A percentile compares a stretch with the other conserved stretches of the same genome.
These are phyloP conservation scores for Papilionanthe hybrid DNA, from an alignment of 116 monocot genomes.

Conservation along the genomic window DNA sequence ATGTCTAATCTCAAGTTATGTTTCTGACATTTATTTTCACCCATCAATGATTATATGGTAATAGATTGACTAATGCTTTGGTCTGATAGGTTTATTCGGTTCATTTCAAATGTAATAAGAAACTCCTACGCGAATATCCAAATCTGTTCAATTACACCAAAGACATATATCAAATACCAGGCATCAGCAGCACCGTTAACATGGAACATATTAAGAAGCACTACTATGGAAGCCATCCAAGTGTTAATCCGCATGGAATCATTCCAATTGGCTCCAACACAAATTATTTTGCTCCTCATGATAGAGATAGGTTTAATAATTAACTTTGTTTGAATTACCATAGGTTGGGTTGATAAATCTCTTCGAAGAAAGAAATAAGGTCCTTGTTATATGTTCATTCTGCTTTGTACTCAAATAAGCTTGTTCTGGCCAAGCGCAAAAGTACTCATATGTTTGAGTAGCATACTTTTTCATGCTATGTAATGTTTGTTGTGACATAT, in stretches of 20 bases:
- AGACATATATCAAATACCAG: conserved; percentile 66
- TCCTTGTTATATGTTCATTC: neutral
- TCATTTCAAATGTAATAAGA: conserved; percentile 90
- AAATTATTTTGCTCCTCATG: conserved; percentile 65
- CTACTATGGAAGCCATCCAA: conserved; percentile 84
- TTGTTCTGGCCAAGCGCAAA: neutral
- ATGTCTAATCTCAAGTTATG: neutral
- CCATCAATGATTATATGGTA: neutral
- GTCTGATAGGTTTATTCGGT: neutral
- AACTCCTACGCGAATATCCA: conserved; percentile 66
- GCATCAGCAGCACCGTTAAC: conserved; percentile 69
- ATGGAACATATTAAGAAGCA: conserved; percentile 79
- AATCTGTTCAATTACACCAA: conserved; percentile 87
- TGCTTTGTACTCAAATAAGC: neutral
- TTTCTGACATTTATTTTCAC: neutral
- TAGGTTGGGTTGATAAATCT: too few species aligned
- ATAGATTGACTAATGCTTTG: neutral
- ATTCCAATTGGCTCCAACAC: conserved; percentile 52
- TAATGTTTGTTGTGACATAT: too few species aligned
- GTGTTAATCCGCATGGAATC: conserved; percentile 69
- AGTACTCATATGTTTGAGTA: too few species aligned
- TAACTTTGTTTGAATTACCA: neutral
- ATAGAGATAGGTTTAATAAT: conserved; percentile 55
- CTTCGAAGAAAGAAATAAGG: too few species aligned
- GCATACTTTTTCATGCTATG: too few species aligned